phyloP scores from a whole-genome alignment of 495 filamentous ascomycete species.

The Xylaria flabelliformis region DNA sequence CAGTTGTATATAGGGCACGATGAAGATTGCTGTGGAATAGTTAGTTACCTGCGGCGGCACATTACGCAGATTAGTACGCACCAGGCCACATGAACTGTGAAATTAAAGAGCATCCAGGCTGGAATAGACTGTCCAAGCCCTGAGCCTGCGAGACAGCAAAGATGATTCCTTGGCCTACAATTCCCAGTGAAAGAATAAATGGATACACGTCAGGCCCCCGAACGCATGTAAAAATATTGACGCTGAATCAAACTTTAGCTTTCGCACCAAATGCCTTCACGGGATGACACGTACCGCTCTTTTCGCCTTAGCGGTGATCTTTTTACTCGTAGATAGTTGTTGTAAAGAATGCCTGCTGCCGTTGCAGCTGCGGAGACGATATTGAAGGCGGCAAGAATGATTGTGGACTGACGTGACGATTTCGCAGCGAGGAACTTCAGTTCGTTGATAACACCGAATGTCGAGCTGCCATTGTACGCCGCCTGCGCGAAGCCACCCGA shows the following conservation, averaged over 20 bases:
- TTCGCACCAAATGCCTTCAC: neutral
- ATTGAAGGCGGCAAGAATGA: conserved; percentile 57
- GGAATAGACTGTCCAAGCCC: conserved; percentile 49
- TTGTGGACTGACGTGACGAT: conserved; percentile 56
- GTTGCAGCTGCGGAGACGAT: conserved; percentile 54
- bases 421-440: conserved; percentile 52
- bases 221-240: conserved; percentile 48
- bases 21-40: conserved; percentile 48
- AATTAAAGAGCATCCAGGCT: conserved; percentile 47
- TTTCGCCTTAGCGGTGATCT: conserved; percentile 30
- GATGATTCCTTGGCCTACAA: conserved; percentile 53
- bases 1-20: conserved; percentile 56
- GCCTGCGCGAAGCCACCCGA: conserved; percentile 44
- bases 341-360: conserved; percentile 51
- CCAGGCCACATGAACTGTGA: conserved; percentile 56
- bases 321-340: conserved; percentile 48
- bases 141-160: conserved; percentile 54
- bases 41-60: neutral
- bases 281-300: conserved; percentile 29
- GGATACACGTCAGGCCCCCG: conserved; percentile 50
- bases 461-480: conserved; percentile 41
- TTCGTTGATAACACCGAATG: conserved; percentile 46
- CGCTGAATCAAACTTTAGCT: conserved; percentile 27
- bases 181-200: conserved; percentile 53
- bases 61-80: conserved; percentile 34